Base-by-base conservation (phyloP, 257 asterid genomes). In the Solanum bukasovii region DNA sequence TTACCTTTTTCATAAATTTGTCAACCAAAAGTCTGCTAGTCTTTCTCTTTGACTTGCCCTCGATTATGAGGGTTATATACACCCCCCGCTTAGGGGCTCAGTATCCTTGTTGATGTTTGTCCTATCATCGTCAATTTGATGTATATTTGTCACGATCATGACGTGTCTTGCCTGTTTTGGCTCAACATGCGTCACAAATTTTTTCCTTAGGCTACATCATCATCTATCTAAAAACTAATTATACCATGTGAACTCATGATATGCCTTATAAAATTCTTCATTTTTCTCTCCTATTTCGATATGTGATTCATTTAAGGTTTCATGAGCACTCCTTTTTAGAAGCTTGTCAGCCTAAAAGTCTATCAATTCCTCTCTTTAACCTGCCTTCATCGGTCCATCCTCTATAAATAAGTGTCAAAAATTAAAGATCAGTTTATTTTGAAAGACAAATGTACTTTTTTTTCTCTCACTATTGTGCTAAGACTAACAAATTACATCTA, bases 31-130 rank as follows among this genome's bases (percentile, higher is more conserved):
- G 14, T 71, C 2, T 33, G 14, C 10, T 3, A 71, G 7, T 71
- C 1, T 1, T 71, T 70, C 13, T 71, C 14, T 2, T 33, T 16
- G 4, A 71, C 13, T 8, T 9, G 4, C 1, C 1, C 25, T 31
- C 13, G 1, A 10, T 33, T 37, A 71, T 2, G 13, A 18, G 1
- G 0, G 1, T 14, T 70, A 70, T 9, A 14, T 14, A 14, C 12
- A 5, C 2, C 1, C 10, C 21, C 0, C 3, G 0, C 5, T 70
- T 3, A 70, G 6, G 23, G 40, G 20, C 1, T 31, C 2, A 0
- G 1, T 18, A 68, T 13, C 12, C 3, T 70, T 70, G 5, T 13
- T 70, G 40, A 70, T 14, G 40, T 70, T 31, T 31, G 21, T 8
- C n/a, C 3, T 29, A 70, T 6, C 77, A 31, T 70, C 12, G 0